phyloP scores from a whole-genome alignment of 768 basidiomycete species.

The Pleurotus tuoliensis region DNA sequence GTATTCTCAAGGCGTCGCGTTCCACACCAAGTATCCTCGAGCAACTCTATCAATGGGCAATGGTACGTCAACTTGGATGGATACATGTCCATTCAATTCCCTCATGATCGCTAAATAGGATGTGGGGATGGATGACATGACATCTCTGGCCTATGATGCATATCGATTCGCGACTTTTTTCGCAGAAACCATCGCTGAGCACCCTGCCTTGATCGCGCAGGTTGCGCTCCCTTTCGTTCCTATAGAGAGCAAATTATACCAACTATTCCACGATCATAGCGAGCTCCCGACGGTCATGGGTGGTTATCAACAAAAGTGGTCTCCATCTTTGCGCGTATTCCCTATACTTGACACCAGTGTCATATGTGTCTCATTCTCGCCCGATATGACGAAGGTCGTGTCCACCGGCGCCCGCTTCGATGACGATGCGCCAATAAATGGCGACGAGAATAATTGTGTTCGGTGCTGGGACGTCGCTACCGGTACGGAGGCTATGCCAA shows the following conservation, averaged over 20 bases:
- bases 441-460: constrained; percentile 1
- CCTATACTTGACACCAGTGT: constrained; percentile 5
- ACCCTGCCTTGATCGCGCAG: constrained; percentile 4
- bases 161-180: constrained; percentile 6
- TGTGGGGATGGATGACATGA: neutral
- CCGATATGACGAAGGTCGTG: constrained; percentile 2
- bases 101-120: neutral
- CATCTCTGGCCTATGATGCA: constrained; percentile 1
- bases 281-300: neutral
- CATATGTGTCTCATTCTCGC: constrained; percentile 7
- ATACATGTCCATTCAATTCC: neutral
- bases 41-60: neutral
- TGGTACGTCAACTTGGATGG: neutral
- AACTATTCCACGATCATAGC: neutral
- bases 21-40: constrained; percentile 3
- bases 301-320: neutral
- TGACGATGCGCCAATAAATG: neutral
- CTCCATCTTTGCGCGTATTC: constrained; percentile 3
- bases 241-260: neutral
- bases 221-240: constrained; percentile 8
- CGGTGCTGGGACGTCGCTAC: constrained; percentile 9
- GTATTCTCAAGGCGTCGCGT: neutral
- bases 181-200: constrained; percentile 2
- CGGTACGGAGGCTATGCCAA: constrained; percentile 1
- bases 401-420: constrained; percentile 2